Conservation (phyloP, 2,329 filamentous ascomycete species). For the Stagonosporopsis rhizophila region DNA sequence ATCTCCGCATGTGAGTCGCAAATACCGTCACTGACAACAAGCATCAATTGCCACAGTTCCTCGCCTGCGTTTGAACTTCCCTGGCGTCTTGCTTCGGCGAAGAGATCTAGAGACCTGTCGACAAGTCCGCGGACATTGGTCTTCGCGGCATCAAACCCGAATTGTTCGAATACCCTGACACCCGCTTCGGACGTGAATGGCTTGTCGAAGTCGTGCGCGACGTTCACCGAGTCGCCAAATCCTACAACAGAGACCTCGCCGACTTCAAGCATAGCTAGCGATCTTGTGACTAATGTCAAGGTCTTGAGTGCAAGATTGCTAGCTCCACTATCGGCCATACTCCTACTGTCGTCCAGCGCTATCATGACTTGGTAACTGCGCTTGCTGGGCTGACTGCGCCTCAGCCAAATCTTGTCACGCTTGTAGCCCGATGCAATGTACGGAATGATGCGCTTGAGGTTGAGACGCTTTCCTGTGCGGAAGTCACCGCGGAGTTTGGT, state of each 20-base stretch:
- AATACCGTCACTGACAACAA: conserved; percentile 92
- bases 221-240: conserved; percentile 83
- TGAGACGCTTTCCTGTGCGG: conserved; percentile 96
- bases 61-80: conserved; percentile 56
- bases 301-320: conserved; percentile 89
- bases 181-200: conserved; percentile 84
- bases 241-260: conserved; percentile 91
- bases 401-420: conserved; percentile 99
- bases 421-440: conserved; percentile 99
- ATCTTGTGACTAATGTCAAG: conserved; percentile 86
- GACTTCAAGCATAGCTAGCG: conserved; percentile 89
- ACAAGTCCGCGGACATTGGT: conserved; percentile 87
- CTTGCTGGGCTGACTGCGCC: conserved; percentile 87
- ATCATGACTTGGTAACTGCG: conserved; percentile 97
- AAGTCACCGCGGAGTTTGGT: conserved; percentile 97
- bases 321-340: conserved; percentile 84
- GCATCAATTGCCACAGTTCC: conserved; percentile 93
- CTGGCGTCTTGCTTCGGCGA: conserved; percentile 75
- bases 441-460: conserved; percentile 99
- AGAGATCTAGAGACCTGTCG: conserved; percentile 77
- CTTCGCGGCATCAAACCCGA: conserved; percentile 82
- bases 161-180: conserved; percentile 81
- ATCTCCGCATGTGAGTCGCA: conserved; percentile 90
- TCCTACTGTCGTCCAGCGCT: conserved; percentile 93
- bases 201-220: conserved; percentile 84